These are phyloP conservation scores for Camellia japonica DNA, from an alignment of 148 eudicot species.

Conservation along the genomic window DNA sequence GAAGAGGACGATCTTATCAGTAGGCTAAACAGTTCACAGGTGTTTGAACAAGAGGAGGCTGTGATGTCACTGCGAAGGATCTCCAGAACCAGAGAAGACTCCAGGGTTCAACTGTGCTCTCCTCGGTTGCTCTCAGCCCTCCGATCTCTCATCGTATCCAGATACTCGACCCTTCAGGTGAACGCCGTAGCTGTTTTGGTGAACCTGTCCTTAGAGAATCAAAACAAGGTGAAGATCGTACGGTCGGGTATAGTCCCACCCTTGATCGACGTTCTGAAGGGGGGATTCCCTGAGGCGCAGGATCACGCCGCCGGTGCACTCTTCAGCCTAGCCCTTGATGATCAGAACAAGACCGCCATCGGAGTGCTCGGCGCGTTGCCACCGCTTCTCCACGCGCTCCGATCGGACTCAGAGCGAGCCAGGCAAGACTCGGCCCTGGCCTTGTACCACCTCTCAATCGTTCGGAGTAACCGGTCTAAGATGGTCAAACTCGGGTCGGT, in stretches of 20 bases:
- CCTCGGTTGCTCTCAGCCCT: constrained; percentile 55
- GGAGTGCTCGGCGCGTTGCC: constrained; percentile 79
- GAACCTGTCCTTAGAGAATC: constrained; percentile 68
- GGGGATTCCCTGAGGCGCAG: constrained; percentile 66
- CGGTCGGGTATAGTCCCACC: constrained; percentile 76
- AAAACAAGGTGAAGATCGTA: constrained; percentile 82
- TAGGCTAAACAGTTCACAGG: constrained; percentile 44
- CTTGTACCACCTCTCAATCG: constrained; percentile 68
- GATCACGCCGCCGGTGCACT: constrained; percentile 89
- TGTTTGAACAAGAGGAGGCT: constrained; percentile 62
- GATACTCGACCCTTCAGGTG: constrained; percentile 52
- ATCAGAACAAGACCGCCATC: constrained; percentile 79
- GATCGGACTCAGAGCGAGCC: constrained; percentile 55
- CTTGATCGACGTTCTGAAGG: constrained; percentile 62
- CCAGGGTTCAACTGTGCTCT: constrained; percentile 56
- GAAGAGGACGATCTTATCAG: constrained; percentile 51
- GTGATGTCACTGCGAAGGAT: constrained; percentile 48
- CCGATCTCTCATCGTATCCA: constrained; percentile 52
- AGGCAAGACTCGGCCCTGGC: constrained; percentile 85
- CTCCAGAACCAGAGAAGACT: constrained; percentile 55
- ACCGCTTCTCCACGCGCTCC: constrained; percentile 67
- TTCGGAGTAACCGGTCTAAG: constrained; percentile 72
- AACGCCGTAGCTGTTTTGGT: constrained; percentile 75
- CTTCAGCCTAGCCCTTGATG: constrained; percentile 80
- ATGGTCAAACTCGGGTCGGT: constrained; percentile 69